phyloP scores from a whole-genome alignment of 495 filamentous ascomycete species.

The Neurospora discreta region DNA sequence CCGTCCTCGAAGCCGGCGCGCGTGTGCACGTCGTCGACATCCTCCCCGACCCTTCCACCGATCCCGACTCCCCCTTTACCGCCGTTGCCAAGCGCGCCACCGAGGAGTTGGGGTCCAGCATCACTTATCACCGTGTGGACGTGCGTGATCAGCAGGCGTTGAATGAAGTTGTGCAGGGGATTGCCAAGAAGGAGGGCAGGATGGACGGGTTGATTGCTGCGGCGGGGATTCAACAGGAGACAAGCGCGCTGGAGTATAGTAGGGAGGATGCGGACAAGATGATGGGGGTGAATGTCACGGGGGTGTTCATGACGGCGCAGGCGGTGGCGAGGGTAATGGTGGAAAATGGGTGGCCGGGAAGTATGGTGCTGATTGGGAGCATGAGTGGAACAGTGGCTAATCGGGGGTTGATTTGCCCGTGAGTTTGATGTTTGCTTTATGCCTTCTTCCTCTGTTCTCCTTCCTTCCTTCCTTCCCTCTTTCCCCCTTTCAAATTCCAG shows the following conservation, averaged over 20 bases:
- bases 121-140: conserved; percentile 75
- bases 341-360: conserved; percentile 43
- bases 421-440: conserved; percentile 5
- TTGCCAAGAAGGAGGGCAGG: conserved; percentile 58
- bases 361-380: conserved; percentile 61
- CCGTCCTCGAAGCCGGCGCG: conserved; percentile 69
- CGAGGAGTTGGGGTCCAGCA: conserved; percentile 52
- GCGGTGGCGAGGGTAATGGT: conserved; percentile 70
- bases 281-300: conserved; percentile 64
- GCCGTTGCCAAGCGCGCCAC: conserved; percentile 52
- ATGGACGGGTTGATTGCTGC: conserved; percentile 76
- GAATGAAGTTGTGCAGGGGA: conserved; percentile 53
- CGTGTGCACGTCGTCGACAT: conserved; percentile 52
- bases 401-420: conserved; percentile 39
- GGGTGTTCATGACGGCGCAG: conserved; percentile 67
- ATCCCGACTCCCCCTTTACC: conserved; percentile 35
- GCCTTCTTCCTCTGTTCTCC: background rate
- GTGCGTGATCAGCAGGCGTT: conserved; percentile 66
- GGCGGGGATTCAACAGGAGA: conserved; percentile 69
- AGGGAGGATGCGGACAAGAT: conserved; percentile 52
- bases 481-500: no score
- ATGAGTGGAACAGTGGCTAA: conserved; percentile 80
- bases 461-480: background rate
- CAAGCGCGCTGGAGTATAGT: conserved; percentile 56
- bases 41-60: conserved; percentile 29